Conservation (phyloP, 2,329 filamentous ascomycete species). For the Fusarium foetens region DNA sequence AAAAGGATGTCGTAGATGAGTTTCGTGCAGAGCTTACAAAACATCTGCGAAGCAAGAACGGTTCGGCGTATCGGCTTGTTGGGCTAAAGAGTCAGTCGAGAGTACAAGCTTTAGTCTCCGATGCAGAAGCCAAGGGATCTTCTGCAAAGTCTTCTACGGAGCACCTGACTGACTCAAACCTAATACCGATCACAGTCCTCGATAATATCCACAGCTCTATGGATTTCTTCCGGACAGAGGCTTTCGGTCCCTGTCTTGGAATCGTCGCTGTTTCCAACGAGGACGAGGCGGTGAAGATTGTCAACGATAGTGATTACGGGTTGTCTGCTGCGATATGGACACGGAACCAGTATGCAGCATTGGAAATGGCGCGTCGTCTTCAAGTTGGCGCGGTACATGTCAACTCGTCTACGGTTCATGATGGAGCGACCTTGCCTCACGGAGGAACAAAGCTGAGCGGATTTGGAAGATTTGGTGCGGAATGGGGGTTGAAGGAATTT, state of each 20-base stretch:
- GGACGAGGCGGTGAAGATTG: not conserved
- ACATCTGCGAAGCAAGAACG: not conserved
- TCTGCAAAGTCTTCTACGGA: accelerated
- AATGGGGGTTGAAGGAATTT: not conserved
- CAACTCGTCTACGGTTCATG: not conserved
- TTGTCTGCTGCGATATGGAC: not conserved
- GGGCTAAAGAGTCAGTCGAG: not conserved
- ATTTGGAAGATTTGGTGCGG: not conserved
- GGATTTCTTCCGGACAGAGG: not conserved
- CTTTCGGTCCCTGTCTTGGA: not conserved
- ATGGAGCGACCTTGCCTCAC: not conserved
- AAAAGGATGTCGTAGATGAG: not conserved
- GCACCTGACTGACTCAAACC: accelerated
- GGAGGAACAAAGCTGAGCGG: not conserved
- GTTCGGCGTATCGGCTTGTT: accelerated
- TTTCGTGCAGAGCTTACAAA: not conserved
- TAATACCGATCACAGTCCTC: not conserved
- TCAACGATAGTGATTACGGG: not conserved
- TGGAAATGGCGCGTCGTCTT: not conserved
- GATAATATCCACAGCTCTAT: not conserved
- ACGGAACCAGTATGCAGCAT: not conserved
- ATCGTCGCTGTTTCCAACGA: not conserved
- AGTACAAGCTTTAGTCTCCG: not conserved
- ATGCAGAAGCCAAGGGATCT: not conserved
- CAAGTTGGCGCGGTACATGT: not conserved